Evolutionary conservation across 305 asterid genomes (phyloP).

Genomic region (Solanum hybrid): DNA sequence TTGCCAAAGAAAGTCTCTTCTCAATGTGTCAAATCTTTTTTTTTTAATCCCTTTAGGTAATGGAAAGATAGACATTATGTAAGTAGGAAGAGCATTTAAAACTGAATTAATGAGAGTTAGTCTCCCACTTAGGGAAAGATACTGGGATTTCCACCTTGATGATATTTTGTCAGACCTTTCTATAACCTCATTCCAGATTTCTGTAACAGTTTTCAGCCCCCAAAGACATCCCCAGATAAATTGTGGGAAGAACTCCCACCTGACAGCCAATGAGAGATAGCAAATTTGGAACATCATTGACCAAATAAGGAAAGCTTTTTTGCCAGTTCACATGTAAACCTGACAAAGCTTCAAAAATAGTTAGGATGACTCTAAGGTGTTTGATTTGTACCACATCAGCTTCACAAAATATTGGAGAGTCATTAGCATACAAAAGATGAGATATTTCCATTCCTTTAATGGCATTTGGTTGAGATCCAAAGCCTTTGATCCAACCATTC

Average conservation of each 20-base stretch:
- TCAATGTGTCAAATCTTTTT: neutral
- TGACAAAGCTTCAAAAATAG: neutral
- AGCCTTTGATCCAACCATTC: neutral
- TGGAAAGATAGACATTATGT: neutral
- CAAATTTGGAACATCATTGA: neutral
- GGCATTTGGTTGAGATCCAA: neutral
- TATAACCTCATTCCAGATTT: neutral
- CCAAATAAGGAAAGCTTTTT: neutral
- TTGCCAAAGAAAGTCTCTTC: neutral
- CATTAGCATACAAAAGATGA: neutral
- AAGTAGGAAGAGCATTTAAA: neutral
- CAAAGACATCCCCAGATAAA: neutral
- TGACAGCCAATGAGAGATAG: neutral
- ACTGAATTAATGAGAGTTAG: neutral
- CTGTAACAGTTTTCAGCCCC: neutral
- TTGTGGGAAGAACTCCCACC: neutral
- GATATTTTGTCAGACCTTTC: neutral
- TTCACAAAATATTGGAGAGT: neutral
- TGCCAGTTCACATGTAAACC: neutral
- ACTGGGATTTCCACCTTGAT: neutral
- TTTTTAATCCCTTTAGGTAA: neutral
- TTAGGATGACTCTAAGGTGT: neutral
- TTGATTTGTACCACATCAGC: neutral
- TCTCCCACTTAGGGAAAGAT: neutral
- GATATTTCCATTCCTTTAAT: neutral